Conservation (phyloP, 1,284 basidiomycete species). For the Boletus smithii region DNA sequence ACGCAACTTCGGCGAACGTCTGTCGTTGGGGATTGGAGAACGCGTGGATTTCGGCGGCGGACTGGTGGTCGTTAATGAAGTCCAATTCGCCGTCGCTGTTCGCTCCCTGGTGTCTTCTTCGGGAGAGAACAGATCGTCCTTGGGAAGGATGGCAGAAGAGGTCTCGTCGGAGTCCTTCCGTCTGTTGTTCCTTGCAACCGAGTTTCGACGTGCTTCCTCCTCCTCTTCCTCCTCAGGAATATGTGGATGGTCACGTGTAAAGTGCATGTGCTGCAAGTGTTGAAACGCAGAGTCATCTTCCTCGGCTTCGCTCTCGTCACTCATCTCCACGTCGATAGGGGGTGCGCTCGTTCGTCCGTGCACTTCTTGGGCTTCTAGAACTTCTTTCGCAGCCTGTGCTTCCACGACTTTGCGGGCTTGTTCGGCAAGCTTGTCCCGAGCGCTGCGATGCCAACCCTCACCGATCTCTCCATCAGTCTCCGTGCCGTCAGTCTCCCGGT, state of each 20-base stretch:
- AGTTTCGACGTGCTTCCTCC: conserved; percentile 31
- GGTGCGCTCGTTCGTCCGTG: conserved; percentile 46
- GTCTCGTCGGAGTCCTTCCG: conserved; percentile 17
- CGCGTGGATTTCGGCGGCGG: conserved; percentile 24
- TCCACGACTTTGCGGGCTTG: conserved; percentile 64
- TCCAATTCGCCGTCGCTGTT: conserved; percentile 44
- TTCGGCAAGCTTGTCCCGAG: conserved; percentile 68
- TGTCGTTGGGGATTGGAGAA: conserved; percentile 19
- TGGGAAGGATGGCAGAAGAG: conserved; percentile 20
- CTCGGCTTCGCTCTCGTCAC: conserved; percentile 74
- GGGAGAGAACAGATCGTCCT: conserved; percentile 33
- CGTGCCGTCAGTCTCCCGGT: conserved; percentile 56
- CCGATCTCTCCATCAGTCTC: conserved; percentile 48
- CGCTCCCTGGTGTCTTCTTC: conserved; percentile 37
- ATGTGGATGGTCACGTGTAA: conserved; percentile 47
- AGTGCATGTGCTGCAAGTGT: conserved; percentile 37
- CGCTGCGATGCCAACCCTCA: conserved; percentile 62
- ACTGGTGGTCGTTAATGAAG: conserved; percentile 37
- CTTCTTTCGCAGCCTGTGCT: conserved; percentile 48
- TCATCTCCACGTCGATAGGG: conserved; percentile 71
- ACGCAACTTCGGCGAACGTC: conserved; percentile 19
- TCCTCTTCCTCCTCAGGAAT: conserved; percentile 70
- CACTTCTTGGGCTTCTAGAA: conserved; percentile 33
- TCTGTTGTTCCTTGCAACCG: conserved; percentile 11
- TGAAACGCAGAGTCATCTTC: conserved; percentile 49